These are phyloP conservation scores for Verticillium longisporum DNA, from an alignment of 2,329 filamentous ascomycete species.

Conservation along the genomic window DNA sequence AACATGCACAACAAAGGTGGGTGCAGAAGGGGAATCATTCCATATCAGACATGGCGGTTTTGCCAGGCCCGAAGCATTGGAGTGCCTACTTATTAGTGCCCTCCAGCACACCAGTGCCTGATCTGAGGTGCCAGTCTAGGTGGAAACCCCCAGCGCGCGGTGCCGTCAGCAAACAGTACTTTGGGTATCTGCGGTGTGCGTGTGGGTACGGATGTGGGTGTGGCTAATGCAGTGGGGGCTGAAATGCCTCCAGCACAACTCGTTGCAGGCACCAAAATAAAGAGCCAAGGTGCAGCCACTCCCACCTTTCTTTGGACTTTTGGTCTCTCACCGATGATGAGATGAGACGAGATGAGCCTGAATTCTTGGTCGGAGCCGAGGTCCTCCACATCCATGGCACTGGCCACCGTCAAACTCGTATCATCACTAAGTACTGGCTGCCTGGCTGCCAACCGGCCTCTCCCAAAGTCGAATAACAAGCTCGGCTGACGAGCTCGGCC, in stretches of 20 bases:
- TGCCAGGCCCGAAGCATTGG: too few relatives aligned
- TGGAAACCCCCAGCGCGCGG: too few relatives aligned
- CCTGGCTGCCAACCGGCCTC: not conserved
- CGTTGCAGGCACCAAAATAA: not conserved
- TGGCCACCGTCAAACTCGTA: not conserved
- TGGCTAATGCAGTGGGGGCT: not conserved
- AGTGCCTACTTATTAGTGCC: too few relatives aligned
- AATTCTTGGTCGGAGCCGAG: not conserved
- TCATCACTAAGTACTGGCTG: not conserved
- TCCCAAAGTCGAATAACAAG: too few relatives aligned
- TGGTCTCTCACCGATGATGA: not conserved
- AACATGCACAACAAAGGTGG: too few relatives aligned
- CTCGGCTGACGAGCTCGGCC: too few relatives aligned
- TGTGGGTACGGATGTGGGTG: not conserved
- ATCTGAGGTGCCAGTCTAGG: too few relatives aligned
- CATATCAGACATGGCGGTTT: too few relatives aligned
- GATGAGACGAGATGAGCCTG: not conserved
- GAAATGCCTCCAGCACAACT: not conserved
- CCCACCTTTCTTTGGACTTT: not conserved
- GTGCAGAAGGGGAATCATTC: too few relatives aligned
- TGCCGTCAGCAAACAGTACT: too few relatives aligned
- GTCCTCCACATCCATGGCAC: not conserved
- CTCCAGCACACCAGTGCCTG: too few relatives aligned
- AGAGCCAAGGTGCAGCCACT: not conserved
- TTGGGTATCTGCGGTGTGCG: not conserved